Percentiles rank a stretch among this genome's conserved stretches.
Evolutionary conservation across 495 filamentous ascomycete species (phyloP).

Genomic region (Cudoniella acicularis): DNA sequence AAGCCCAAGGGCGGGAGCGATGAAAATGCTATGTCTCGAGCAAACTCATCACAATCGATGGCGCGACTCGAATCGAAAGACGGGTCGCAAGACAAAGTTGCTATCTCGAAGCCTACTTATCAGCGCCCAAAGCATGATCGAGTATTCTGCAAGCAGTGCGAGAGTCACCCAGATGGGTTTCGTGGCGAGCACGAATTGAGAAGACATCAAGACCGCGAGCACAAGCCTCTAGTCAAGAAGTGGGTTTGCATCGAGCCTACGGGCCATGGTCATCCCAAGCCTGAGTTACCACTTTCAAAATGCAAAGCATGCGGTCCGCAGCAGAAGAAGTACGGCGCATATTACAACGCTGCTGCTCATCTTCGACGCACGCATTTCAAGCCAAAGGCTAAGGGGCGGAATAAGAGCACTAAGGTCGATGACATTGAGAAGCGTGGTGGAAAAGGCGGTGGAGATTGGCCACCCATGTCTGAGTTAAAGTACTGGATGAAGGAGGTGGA

Average conservation of each 20-base stretch:
- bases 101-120: conserved; percentile 70
- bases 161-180: conserved; percentile 78
- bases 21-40: conserved; percentile 28
- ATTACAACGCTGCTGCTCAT: conserved; percentile 95
- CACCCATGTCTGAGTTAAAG: conserved; percentile 76
- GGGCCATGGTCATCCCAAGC: conserved; percentile 37
- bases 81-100: conserved; percentile 53
- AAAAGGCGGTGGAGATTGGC: conserved; percentile 79
- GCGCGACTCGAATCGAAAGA: conserved; percentile 53
- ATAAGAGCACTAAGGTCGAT: conserved; percentile 26
- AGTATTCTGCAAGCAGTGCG: conserved; percentile 70
- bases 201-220: conserved; percentile 78
- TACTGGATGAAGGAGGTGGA: conserved; percentile 75
- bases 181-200: conserved; percentile 91
- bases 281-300: conserved; percentile 65
- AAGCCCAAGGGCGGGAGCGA: conserved; percentile 24
- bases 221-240: conserved; percentile 68
- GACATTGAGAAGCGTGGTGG: conserved; percentile 64
- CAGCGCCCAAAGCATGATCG: conserved; percentile 73
- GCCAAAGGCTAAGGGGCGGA: conserved; percentile 37
- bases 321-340: conserved; percentile 79
- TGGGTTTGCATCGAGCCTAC: conserved; percentile 72
- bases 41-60: conserved; percentile 43
- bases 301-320: conserved; percentile 78
- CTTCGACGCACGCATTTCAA: conserved; percentile 84